Evolutionary conservation across 495 filamentous ascomycete genomes (phyloP), one percentile per base, ranked within the genome.

Genomic region (Penicillium turbatum): DNA sequence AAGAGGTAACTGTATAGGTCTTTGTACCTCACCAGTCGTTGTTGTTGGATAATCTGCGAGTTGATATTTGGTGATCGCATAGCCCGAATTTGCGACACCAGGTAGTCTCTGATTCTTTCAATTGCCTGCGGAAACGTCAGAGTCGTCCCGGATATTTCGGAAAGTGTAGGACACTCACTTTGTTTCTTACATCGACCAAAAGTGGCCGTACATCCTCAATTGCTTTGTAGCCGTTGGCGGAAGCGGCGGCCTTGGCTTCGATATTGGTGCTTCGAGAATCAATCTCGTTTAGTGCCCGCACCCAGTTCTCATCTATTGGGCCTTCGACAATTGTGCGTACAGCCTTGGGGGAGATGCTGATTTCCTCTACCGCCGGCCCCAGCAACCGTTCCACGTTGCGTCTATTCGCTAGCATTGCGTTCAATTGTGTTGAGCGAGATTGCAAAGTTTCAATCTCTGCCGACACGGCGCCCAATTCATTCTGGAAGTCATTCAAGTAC

Each of bases 361-460:
- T 85, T 55, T 95, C 90, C 63, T 97, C 95, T 44, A 98, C 89
- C 5, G 92, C 82, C 0, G 93, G 95, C 0, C 88, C 95, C 9
- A 98, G 74, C 1, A 88, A 74, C 67, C 88, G 90, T 69, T 98
- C 93, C 7, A 97, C 90, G 16, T 86, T 81, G 60, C 87, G 90
- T 19, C 93, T 77, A 60, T 97, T 97, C 61, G 92, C 87, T 30
- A 97, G 72, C 67, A 90, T 84, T n/a, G 86, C 82, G 58, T 92
- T 97, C 55, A 98, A 68, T 30, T 86, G 82, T 5, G 84, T 82
- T 2, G 93, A 97, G 15, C 91, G 84, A 30, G 86, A 82, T 68
- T 98, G 93, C 15, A 98, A 74, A 12, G 82, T 89, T 71, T 98
- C 95, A 26, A 98, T 98, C 63, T 98, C 93, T 3, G 89, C 84